A percentile compares a stretch with the other conserved stretches of the same genome.
phyloP scores from a whole-genome alignment of 192 early-diverging fungal genomes.

The Physocladia obscura region DNA sequence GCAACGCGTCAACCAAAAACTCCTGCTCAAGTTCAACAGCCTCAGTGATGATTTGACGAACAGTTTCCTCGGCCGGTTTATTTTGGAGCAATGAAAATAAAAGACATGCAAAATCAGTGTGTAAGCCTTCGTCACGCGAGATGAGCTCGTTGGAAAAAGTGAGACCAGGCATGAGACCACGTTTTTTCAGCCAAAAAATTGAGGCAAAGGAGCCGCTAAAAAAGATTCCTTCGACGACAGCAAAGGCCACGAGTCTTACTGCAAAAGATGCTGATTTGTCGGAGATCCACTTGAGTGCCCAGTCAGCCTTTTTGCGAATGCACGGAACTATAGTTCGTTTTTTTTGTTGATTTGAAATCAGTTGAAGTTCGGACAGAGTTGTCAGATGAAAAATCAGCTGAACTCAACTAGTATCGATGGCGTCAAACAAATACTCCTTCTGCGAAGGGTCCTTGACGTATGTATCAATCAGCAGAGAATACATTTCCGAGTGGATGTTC shows the following conservation, averaged over 20 bases:
- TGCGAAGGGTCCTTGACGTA: constrained; percentile 87
- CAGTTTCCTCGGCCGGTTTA: constrained; percentile 65
- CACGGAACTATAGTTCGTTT: constrained; percentile 69
- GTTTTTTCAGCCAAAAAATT: constrained; percentile 99
- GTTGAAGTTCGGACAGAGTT: background rate
- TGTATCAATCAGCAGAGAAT: constrained; percentile 91
- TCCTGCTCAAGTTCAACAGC: constrained; percentile 94
- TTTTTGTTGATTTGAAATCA: background rate
- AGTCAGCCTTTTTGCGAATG: constrained; percentile 93
- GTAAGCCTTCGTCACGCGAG: constrained; percentile 94
- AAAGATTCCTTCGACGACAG: constrained; percentile 97
- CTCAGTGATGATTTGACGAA: constrained; percentile 73
- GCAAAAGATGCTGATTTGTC: constrained; percentile 80
- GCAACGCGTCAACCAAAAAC: constrained; percentile 90
- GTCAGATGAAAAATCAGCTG: background rate
- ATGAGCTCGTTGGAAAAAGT: constrained; percentile 98
- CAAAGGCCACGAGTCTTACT: constrained; percentile 91
- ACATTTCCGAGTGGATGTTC: constrained; percentile 94
- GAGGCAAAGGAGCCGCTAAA: constrained; percentile 96
- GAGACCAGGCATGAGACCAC: constrained; percentile 94
- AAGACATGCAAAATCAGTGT: constrained; percentile 96
- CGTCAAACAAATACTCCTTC: constrained; percentile 85
- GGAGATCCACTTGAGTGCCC: constrained; percentile 93
- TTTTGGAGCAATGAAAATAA: constrained; percentile 80
- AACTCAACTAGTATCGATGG: constrained; percentile 79